phyloP scores from a whole-genome alignment of 306 rosid genomes.

The Carpinus fangiana region DNA sequence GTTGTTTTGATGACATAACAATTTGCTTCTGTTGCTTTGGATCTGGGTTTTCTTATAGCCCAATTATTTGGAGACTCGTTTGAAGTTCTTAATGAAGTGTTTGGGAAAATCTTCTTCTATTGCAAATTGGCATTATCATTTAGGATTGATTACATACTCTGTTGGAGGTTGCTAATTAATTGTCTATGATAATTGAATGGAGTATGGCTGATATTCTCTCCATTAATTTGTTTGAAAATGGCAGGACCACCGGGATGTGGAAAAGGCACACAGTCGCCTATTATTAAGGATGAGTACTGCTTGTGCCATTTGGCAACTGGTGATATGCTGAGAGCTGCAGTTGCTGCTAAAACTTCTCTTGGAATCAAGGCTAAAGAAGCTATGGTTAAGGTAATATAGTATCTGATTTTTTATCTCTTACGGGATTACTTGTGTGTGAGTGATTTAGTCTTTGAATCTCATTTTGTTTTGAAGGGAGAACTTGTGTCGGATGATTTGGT shows the following conservation, averaged over 20 bases:
- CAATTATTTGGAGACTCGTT: not conserved
- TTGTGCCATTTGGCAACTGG: slow-evolving; percentile 99
- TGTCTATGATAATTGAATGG: not conserved
- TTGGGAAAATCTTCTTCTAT: not conserved
- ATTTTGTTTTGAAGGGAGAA: slow-evolving; percentile 66
- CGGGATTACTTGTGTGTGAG: not conserved
- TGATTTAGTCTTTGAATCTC: not conserved
- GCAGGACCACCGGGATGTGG: slow-evolving; percentile 99
- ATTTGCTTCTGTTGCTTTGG: not conserved
- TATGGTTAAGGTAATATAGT: slow-evolving; percentile 68
- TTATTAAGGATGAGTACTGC: slow-evolving; percentile 93
- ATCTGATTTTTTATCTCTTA: slow-evolving; percentile 15
- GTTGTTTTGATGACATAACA: not conserved
- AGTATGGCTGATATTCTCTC: slow-evolving; percentile 7
- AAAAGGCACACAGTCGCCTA: slow-evolving; percentile 97
- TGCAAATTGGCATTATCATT: not conserved
- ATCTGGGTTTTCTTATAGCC: not conserved
- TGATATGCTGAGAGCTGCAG: slow-evolving; percentile 97
- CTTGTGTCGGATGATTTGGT: slow-evolving; percentile 97
- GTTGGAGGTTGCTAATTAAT: not conserved
- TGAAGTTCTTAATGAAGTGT: not conserved
- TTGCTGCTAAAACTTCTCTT: slow-evolving; percentile 87
- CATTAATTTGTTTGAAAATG: slow-evolving; percentile 24
- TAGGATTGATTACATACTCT: slow-evolving; percentile 2
- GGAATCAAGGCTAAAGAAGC: slow-evolving; percentile 98